phyloP scores from a whole-genome alignment of 768 basidiomycete species.

The Calocybe indica region DNA sequence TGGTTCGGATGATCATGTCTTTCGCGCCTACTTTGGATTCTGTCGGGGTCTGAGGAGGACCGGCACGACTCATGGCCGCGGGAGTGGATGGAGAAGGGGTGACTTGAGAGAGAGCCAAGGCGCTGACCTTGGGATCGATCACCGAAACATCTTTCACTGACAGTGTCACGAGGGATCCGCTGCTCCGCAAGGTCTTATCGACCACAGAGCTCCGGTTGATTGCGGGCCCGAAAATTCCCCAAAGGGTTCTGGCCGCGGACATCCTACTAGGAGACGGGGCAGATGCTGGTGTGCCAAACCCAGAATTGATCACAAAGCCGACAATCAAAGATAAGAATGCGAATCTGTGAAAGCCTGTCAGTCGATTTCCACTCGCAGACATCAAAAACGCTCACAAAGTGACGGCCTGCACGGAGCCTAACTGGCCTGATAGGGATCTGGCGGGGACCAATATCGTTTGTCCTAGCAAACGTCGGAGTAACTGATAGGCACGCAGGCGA shows the following conservation, averaged over 20 bases:
- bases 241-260: constrained; percentile 20
- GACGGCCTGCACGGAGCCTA: constrained; percentile 50
- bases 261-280: constrained; percentile 26
- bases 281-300: constrained; percentile 28
- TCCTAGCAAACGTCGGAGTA: constrained; percentile 39
- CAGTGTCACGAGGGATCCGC: constrained; percentile 15
- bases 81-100: too few species aligned
- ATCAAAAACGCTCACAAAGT: constrained; percentile 49
- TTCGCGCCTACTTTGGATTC: constrained; percentile 16
- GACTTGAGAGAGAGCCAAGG: too few species aligned
- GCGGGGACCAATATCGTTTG: constrained; percentile 27
- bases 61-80: too few species aligned
- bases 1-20: constrained; percentile 31
- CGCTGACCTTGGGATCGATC: too few species aligned
- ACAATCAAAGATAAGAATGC: constrained; percentile 67
- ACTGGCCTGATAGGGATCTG: constrained; percentile 33
- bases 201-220: constrained; percentile 31
- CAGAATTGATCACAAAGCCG: constrained; percentile 49
- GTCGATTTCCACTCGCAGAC: neutral
- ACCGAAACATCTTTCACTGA: too few species aligned
- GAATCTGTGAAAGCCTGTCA: constrained; percentile 36
- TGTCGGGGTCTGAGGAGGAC: constrained; percentile 16
- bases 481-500: constrained; percentile 33
- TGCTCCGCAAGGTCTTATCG: constrained; percentile 20
- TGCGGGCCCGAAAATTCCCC: constrained; percentile 35